Evolutionary conservation across 2,329 filamentous ascomycete genomes (phyloP), one percentile per base, ranked within the genome.

Genomic region (Penicillium sp.): DNA sequence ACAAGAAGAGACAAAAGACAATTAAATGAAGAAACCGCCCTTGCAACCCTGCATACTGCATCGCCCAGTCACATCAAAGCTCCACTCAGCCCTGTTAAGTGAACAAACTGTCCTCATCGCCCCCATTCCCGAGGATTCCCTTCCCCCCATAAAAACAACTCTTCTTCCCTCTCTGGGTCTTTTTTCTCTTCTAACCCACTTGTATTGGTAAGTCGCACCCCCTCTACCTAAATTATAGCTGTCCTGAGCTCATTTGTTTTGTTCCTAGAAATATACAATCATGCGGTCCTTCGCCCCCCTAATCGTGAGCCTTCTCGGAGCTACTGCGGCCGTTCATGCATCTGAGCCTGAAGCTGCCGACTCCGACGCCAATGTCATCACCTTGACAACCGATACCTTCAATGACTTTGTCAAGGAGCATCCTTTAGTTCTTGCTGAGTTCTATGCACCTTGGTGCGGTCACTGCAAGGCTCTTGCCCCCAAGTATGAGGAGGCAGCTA

Each of bases 371-470:
- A 90, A 97, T 70, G 93, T 99, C 58, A 74, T 83, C 64, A 83
- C 89, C 61, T 79, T 99, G 59, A 95, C 87, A 73, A 85, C 86
- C 72, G 89, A 92, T 68, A 89, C 81, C 59, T 99, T 99, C 72
- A 80, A 87, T 61, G 81, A 85, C 54, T 99, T 96, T 73, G 77
- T 99, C 68, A 86, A 86, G 71, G 75, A 83, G 63, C 87, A 97
- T 72, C 84, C 89, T 64, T 81, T 99, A 50, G 92, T 96, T 47
- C 85, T 99, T 55, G 90, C 90, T 64, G 91, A 99, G 78, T 99
- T 96, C 83, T 96, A 89, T 72, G 92, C 92, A 61, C 91, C 92
- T 63, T 95, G 92, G 91, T 95, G 88, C 63, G 92, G 91, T 60
- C 92, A 97, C 81, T 97, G 92, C 87, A 97, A 99, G 81, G 92